phyloP scores from a whole-genome alignment of 441 rosid genomes.

The Dalechampia spathulata region DNA sequence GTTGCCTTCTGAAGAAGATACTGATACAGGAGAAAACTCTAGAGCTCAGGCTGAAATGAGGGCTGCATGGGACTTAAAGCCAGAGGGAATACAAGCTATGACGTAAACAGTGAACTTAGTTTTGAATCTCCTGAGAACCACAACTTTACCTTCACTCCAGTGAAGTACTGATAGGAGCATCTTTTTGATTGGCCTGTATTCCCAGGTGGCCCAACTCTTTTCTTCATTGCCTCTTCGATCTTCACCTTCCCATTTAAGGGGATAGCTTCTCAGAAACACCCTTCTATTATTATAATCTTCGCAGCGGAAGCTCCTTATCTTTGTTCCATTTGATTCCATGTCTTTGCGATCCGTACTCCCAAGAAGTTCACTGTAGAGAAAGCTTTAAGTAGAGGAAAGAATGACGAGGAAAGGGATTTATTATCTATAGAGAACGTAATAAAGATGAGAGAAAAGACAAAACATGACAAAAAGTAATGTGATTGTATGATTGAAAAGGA shows the following conservation, averaged over 20 bases:
- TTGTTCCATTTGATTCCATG: conserved; percentile 12
- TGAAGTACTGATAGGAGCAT: conserved; percentile 26
- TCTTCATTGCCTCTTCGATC: conserved; percentile 17
- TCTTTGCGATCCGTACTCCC: conserved; percentile 12
- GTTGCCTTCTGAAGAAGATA: conserved; percentile 1
- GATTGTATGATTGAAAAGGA: background rate
- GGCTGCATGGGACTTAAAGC: conserved; percentile 20
- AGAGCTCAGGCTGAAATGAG: conserved; percentile 27
- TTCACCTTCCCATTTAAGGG: conserved; percentile 36
- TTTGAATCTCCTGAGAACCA: conserved; percentile 38
- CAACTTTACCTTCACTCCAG: conserved; percentile 37
- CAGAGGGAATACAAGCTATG: conserved; percentile 29
- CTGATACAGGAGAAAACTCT: background rate
- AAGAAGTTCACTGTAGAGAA: background rate
- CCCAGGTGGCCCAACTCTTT: background rate
- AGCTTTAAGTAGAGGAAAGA: background rate
- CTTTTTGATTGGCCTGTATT: conserved; percentile 28
- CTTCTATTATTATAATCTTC: conserved; percentile 42
- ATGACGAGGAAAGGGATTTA: background rate
- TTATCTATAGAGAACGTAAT: background rate
- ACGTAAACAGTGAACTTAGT: conserved; percentile 26
- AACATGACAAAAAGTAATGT: background rate
- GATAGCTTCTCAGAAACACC: conserved; percentile 50
- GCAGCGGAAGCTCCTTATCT: conserved; percentile 26
- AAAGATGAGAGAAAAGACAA: conserved; percentile 4